phyloP scores from a whole-genome alignment of 2,329 filamentous ascomycete genomes.

The Penicillium sp. region DNA sequence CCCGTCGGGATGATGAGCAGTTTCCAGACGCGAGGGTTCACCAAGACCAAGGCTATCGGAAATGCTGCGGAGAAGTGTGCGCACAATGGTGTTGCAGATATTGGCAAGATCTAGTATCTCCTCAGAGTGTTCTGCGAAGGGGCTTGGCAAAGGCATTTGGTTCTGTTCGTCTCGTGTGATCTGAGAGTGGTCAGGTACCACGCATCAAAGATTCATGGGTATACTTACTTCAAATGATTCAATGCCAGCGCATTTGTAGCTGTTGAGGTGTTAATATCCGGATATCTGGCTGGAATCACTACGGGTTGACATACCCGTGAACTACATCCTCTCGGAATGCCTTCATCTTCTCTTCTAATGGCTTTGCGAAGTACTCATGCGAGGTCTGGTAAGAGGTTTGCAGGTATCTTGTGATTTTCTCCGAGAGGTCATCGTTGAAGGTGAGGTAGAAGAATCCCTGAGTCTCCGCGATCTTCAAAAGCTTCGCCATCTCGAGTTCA shows the following conservation, averaged over 20 bases:
- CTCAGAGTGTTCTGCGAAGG: slow-evolving; percentile 4
- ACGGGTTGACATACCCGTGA: slow-evolving; percentile 2
- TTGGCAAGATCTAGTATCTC: slow-evolving; percentile 3
- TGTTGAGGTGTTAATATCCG: slow-evolving; percentile 1
- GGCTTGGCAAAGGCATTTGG: slow-evolving; percentile 7
- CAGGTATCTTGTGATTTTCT: slow-evolving; percentile 1
- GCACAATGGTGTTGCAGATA: slow-evolving; percentile 7
- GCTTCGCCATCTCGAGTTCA: slow-evolving; percentile 7
- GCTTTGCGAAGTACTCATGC: slow-evolving; percentile 14
- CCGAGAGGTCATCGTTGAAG: slow-evolving; percentile 6
- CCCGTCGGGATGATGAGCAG: not conserved
- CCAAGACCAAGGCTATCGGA: slow-evolving; percentile 8
- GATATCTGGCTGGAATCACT: not conserved
- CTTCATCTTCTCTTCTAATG: slow-evolving; percentile 15
- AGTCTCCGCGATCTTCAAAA: slow-evolving; percentile 13
- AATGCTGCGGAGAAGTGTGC: slow-evolving; percentile 7
- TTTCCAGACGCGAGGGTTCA: slow-evolving; percentile 3
- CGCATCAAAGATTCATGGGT: not conserved
- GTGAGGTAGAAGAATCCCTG: slow-evolving; percentile 14
- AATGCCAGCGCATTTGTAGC: slow-evolving; percentile 11
- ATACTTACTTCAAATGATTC: slow-evolving; percentile 13
- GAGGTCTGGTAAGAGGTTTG: slow-evolving; percentile 5
- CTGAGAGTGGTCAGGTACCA: not conserved
- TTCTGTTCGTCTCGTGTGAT: slow-evolving; percentile 9
- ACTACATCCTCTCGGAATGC: slow-evolving; percentile 8